A percentile compares a stretch with the other conserved stretches of the same genome.
Conservation (phyloP, 2,329 filamentous ascomycete species). For the Orbilia blumenaviensis region DNA sequence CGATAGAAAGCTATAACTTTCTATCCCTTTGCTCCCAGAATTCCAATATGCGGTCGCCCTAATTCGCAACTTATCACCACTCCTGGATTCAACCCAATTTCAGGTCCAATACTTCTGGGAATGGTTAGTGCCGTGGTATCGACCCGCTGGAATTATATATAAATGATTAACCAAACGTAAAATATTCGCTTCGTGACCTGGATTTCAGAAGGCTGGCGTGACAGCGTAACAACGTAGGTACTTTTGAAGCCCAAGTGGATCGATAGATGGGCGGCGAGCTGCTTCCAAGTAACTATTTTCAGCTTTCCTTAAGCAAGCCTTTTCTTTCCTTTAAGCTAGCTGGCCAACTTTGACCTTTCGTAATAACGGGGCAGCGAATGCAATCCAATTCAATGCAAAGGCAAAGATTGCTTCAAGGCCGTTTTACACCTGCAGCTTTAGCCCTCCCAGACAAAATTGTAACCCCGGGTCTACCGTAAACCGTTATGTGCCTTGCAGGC, state of each 20-base stretch:
- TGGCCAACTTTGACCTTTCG: too few relatives aligned
- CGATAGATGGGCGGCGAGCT: neutral
- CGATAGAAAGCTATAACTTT: slow-evolving; percentile 34
- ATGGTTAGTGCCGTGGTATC: slow-evolving; percentile 41
- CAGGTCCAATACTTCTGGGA: slow-evolving; percentile 45
- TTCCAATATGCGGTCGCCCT: slow-evolving; percentile 39
- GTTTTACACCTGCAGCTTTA: slow-evolving; percentile 12
- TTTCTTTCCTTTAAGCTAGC: too few relatives aligned
- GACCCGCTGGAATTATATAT: slow-evolving; percentile 43
- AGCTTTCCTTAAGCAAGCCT: too few relatives aligned
- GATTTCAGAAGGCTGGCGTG: slow-evolving; percentile 31
- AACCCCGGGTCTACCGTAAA: slow-evolving; percentile 24
- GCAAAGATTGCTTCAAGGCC: slow-evolving; percentile 13
- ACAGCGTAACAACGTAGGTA: slow-evolving; percentile 1
- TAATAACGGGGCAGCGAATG: too few relatives aligned
- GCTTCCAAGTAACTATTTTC: too few relatives aligned
- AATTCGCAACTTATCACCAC: slow-evolving; percentile 49
- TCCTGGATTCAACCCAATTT: slow-evolving; percentile 54
- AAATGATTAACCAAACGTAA: slow-evolving; percentile 30
- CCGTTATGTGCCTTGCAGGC: slow-evolving; percentile 38
- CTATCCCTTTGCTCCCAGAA: slow-evolving; percentile 50
- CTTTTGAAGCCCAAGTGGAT: too few relatives aligned
- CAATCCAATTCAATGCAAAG: too few relatives aligned
- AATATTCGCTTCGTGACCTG: slow-evolving; percentile 33
- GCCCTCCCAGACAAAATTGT: slow-evolving; percentile 6